Base-by-base conservation (phyloP, 331 rosid species). In the Stylosanthes scabra region DNA sequence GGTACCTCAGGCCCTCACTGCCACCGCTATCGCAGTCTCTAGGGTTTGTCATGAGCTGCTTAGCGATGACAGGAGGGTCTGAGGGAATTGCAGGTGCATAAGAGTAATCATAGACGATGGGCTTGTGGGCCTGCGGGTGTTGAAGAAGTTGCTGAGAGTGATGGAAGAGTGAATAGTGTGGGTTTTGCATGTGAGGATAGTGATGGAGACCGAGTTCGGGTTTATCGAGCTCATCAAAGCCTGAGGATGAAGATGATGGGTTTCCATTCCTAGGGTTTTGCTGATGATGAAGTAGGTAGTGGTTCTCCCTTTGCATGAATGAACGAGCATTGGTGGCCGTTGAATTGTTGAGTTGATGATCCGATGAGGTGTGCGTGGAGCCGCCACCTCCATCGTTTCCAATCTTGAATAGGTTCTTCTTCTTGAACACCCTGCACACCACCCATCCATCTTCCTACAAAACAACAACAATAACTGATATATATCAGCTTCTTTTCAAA, bases 361-460 rank as follows among this genome's bases (percentile, higher is more conserved):
- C 86, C 68, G 83, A 70, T 71, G 83, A 70, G 70, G 82, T 88
- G 56, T 80, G 87, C 75, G 75, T 72, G 8, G 90, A 83, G 34
- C 82, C 86, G 57, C 91, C 98, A 34, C 82, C 86, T 57, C 91
- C 98, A 60, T 80, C 96, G 40, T 71, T 80, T 16, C 77, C 85
- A 8, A 87, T 86, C 80, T 94, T 94, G 93, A 91, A 94, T 28
- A 94, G 61, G 58, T 91, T 88, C 78, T 94, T 94, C 90, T 94
- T 94, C 89, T 94, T 91, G 84, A 94, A 94, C 14, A 94, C 97
- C 77, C 97, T 81, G 54, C 99, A 94, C n/a, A 94, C 87, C 57
- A 94, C 99, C 99, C 97, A 94, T 0, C 99, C 97, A 25, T 94
- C 99, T 74, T 93, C 97, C 97, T 93, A 13, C 78, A 51, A 76